Evolutionary conservation across 345 rosid genomes (phyloP).

Genomic region (Citrus cavaleriei): DNA sequence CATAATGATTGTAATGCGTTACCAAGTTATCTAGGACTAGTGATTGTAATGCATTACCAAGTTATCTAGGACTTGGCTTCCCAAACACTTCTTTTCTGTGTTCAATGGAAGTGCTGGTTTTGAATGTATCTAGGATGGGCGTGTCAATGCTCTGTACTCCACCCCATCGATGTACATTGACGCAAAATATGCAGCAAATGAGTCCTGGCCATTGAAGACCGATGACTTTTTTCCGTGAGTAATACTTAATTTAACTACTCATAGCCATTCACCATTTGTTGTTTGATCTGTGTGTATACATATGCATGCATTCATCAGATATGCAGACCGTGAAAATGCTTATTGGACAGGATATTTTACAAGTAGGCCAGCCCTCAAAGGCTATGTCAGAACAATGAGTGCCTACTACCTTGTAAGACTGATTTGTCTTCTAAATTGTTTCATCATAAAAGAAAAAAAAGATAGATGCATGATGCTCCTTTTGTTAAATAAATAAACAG

Average conservation of each 20-base stretch:
- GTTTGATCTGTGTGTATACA: background rate
- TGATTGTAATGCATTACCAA: background rate
- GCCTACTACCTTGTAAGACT: conserved; percentile 43
- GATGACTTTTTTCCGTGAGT: conserved; percentile 57
- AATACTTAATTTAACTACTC: background rate
- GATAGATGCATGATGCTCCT: conserved; percentile 5
- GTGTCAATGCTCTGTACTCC: conserved; percentile 54
- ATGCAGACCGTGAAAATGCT: conserved; percentile 46
- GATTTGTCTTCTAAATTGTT: background rate
- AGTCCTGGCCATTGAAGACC: conserved; percentile 48
- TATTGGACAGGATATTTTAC: conserved; percentile 63
- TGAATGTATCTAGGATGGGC: conserved; percentile 42
- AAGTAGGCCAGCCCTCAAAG: conserved; percentile 44
- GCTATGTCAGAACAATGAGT: conserved; percentile 47
- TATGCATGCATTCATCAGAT: conserved; percentile 25
- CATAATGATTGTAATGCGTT: background rate
- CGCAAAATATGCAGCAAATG: conserved; percentile 44
- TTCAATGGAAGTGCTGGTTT: conserved; percentile 9
- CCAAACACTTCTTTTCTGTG: conserved; percentile 3
- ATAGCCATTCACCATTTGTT: background rate
- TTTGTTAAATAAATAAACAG: conserved; percentile 20
- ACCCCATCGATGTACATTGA: conserved; percentile 53
- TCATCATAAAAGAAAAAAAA: background rate
- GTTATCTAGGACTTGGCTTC: background rate
- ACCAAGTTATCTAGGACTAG: background rate